Base-by-base conservation (phyloP, 495 filamentous ascomycete genomes). In the Sabuloglossum arenarium region DNA sequence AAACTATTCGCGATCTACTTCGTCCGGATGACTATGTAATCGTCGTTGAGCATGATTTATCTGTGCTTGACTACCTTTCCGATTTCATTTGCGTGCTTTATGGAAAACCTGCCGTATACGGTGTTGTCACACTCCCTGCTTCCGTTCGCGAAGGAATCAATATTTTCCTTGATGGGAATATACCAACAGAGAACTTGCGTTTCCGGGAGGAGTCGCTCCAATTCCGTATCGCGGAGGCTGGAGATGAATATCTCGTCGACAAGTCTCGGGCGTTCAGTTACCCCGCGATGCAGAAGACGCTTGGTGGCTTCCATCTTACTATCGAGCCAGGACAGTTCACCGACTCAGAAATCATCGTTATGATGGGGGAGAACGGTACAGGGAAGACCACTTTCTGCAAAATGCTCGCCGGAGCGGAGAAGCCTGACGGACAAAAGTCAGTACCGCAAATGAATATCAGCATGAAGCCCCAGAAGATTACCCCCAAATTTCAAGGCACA, bases 401-500 rank as follows among this genome's bases (percentile, higher is more conserved):
- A 62, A 83, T 98, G 73, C 77, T 98, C 57, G 91, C 93, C 58
- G 93, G 93, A 62, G 86, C 83, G 34, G 76, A 91, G 64, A 86
- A 94, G 68, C 93, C 91, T 34, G 91, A 98, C 61, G 78, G 78
- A 54, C 74, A 62, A 39, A 71, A 75, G 60, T 81, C 79, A 56
- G 76, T 98, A 2, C 91, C 91, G 12, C 80, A 82, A 59, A 91
- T 98, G 88, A 87, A 84, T 73, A 91, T 98, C 65, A 87, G 82
- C 74, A 90, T 97, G 91, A 97, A 98, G 79, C 91, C 93, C 24
- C 91, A 98, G 73, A 98, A 93, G 68, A 96, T 98, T 62, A 98
- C 88, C 2, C 90, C 91, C 62, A 97, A 94, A 71, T 98, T 96
- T 69, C 79, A 84, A 61, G 89, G 89, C 54, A 94, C 88, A n/a